A percentile compares a stretch with the other conserved stretches of the same genome.
Evolutionary conservation across 805 yeast species (phyloP).

Genomic region (Candida germanica): DNA sequence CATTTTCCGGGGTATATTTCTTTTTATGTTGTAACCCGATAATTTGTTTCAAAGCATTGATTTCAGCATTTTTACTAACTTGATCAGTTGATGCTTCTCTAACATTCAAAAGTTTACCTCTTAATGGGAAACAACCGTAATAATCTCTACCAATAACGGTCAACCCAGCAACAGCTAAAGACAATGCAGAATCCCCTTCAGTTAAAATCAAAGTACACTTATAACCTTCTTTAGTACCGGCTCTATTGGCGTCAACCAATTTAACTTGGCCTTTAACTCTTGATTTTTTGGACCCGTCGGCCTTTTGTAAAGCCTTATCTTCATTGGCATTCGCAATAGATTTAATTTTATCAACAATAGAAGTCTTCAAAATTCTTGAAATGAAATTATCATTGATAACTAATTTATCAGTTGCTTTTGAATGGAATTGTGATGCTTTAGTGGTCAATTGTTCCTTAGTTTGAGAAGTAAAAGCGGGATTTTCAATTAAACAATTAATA

Average conservation of each 20-base stretch:
- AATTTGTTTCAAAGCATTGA: constrained; percentile 91
- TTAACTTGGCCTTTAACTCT: constrained; percentile 88
- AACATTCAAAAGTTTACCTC: constrained; percentile 93
- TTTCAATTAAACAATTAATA: constrained; percentile 87
- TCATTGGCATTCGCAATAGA: constrained; percentile 87
- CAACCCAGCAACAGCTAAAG: constrained; percentile 89
- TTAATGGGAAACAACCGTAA: constrained; percentile 91
- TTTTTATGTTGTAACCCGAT: constrained; percentile 94
- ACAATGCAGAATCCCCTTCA: constrained; percentile 95
- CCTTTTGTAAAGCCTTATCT: constrained; percentile 78
- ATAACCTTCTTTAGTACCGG: constrained; percentile 90
- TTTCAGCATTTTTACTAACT: constrained; percentile 87
- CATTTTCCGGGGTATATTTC: constrained; percentile 57
- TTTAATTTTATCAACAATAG: constrained; percentile 67
- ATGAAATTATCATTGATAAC: constrained; percentile 77
- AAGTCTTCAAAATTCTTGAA: constrained; percentile 63
- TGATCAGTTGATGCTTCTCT: constrained; percentile 98
- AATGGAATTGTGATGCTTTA: constrained; percentile 83
- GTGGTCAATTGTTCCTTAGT: constrained; percentile 95
- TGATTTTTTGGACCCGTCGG: constrained; percentile 80
- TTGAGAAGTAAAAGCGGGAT: constrained; percentile 96
- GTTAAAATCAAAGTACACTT: constrained; percentile 91
- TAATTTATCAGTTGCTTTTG: constrained; percentile 52
- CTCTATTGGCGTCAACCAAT: constrained; percentile 92
- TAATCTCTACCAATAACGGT: constrained; percentile 93